Percentiles rank a stretch among this genome's conserved stretches.
Conservation (phyloP, 108 stramenopile species). For the Cyclotella distinguenda region DNA sequence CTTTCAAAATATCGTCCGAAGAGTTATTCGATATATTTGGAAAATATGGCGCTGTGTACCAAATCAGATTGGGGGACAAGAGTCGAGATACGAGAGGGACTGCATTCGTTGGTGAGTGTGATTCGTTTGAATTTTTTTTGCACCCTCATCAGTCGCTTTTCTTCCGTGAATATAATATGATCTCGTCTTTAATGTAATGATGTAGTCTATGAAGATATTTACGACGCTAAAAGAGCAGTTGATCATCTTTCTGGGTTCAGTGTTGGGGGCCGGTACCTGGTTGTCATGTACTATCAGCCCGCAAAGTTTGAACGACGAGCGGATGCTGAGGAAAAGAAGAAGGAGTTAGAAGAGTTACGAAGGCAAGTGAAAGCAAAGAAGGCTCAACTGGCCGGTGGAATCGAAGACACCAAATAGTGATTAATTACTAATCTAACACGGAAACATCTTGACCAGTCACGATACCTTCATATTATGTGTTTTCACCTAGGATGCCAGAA, state of each 20-base stretch:
- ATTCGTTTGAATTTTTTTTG: slow-evolving; percentile 5
- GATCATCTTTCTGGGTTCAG: slow-evolving; percentile 97
- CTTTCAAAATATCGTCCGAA: slow-evolving; percentile 95
- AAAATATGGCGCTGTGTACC: slow-evolving; percentile 98
- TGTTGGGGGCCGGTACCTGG: slow-evolving; percentile 95
- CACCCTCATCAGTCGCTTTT: background rate
- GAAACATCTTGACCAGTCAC: too few species aligned
- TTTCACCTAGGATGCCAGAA: too few species aligned
- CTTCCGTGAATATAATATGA: background rate
- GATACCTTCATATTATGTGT: too few species aligned
- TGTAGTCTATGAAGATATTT: slow-evolving; percentile 88
- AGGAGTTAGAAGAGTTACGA: slow-evolving; percentile 93
- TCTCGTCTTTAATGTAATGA: background rate
- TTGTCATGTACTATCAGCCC: slow-evolving; percentile 96
- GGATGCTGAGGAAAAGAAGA: slow-evolving; percentile 80
- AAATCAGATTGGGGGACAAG: slow-evolving; percentile 87
- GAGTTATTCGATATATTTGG: slow-evolving; percentile 99
- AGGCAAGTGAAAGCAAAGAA: slow-evolving; percentile 68
- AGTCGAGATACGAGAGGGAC: slow-evolving; percentile 93
- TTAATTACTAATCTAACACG: too few species aligned
- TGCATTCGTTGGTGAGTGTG: slow-evolving; percentile 89
- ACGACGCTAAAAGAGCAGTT: slow-evolving; percentile 97
- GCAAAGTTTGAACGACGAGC: slow-evolving; percentile 69
- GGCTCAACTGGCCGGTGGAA: slow-evolving; percentile 44
- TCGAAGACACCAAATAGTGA: too few species aligned